Evolutionary conservation across 371 early-diverging fungal species (phyloP).

Genomic region (Rhizomucor miehei): DNA sequence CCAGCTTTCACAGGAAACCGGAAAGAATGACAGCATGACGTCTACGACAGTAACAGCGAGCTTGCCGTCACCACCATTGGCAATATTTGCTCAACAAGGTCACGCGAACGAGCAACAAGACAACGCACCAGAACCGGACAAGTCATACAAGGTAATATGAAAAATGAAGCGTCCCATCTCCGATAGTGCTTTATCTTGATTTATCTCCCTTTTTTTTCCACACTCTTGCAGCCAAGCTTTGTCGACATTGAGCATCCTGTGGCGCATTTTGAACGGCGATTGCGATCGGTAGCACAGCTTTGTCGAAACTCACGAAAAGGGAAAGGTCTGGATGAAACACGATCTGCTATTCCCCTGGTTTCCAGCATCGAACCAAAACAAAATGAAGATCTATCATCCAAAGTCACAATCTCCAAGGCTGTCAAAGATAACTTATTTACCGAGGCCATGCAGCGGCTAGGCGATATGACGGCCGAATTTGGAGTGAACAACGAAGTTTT

Average conservation of each 20-base stretch:
- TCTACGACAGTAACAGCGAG: neutral
- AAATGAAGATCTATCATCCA: conserved; percentile 1
- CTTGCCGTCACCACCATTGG: conserved; percentile 5
- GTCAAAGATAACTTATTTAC: conserved; percentile 39
- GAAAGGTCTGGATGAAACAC: conserved; percentile 1
- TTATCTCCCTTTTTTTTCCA: neutral
- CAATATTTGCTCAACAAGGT: conserved; percentile 16
- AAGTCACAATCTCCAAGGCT: conserved; percentile 16
- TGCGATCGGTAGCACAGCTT: conserved; percentile 39
- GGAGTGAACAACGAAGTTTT: conserved; percentile 30
- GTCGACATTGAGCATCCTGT: conserved; percentile 42
- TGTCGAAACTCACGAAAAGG: conserved; percentile 31
- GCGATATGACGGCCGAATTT: conserved; percentile 24
- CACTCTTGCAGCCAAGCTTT: conserved; percentile 27
- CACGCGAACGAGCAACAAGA: conserved; percentile 2
- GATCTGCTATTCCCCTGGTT: conserved; percentile 28
- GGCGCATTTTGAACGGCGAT: conserved; percentile 36
- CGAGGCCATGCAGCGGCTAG: conserved; percentile 29
- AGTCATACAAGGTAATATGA: conserved; percentile 14
- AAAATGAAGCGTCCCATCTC: neutral
- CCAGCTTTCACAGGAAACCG: neutral
- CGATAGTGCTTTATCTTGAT: neutral
- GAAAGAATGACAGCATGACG: neutral
- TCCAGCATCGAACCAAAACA: conserved; percentile 26
- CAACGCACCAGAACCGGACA: conserved; percentile 2